Evolutionary conservation across 208 protist genomes (phyloP).

Genomic region (Trypanosoma brucei): DNA sequence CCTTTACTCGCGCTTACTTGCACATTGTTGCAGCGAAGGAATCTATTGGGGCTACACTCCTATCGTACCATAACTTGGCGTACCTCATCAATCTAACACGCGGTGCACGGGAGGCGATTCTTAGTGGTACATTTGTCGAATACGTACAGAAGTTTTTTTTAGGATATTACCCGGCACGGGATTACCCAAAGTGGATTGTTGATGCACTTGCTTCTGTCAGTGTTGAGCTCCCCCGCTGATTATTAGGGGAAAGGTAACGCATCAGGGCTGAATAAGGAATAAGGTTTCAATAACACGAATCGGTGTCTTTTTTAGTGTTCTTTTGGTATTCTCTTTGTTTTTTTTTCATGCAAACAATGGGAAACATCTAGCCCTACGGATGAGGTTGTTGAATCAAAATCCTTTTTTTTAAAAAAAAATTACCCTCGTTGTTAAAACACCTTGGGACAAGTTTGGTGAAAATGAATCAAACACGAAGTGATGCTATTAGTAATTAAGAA

Average conservation of each 20-base stretch:
- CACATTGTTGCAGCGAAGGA: conserved; percentile 89
- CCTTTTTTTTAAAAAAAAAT: too few species aligned
- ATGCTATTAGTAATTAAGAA: too few species aligned
- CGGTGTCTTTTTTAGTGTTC: too few species aligned
- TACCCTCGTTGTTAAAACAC: too few species aligned
- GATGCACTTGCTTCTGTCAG: conserved; percentile 79
- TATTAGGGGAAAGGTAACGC: neutral
- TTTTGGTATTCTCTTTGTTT: too few species aligned
- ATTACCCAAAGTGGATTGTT: conserved; percentile 88
- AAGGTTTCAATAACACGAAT: too few species aligned
- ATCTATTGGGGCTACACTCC: conserved; percentile 84
- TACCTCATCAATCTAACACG: conserved; percentile 94
- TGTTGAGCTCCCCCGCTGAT: conserved; percentile 56
- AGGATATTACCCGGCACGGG: conserved; percentile 66
- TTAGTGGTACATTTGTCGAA: conserved; percentile 66
- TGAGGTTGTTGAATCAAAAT: too few species aligned
- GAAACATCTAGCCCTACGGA: too few species aligned
- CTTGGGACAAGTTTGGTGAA: too few species aligned
- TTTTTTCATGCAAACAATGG: too few species aligned
- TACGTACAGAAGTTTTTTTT: conserved; percentile 89
- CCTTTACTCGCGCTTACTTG: conserved; percentile 93
- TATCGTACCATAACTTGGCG: conserved; percentile 98
- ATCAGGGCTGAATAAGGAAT: conserved; percentile 4
- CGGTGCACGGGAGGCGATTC: conserved; percentile 77
- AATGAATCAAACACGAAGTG: too few species aligned